Conservation (phyloP, 345 rosid species). For the Isatis tinctoria region DNA sequence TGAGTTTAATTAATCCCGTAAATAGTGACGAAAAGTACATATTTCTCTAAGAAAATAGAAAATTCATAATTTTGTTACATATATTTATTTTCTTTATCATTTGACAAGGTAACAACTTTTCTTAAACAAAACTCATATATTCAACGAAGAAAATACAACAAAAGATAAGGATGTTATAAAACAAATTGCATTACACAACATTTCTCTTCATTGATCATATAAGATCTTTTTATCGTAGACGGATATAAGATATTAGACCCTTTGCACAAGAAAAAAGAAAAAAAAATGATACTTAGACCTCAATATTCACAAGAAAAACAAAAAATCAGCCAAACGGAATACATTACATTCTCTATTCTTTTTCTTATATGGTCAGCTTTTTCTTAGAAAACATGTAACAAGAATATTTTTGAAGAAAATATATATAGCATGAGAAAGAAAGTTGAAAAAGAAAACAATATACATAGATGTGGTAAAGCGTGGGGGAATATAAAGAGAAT, state of each 20-base stretch:
- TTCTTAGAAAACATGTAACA: neutral
- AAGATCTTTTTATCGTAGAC: no score
- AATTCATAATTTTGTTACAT: neutral
- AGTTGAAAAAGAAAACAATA: neutral
- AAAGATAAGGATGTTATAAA: neutral
- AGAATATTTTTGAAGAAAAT: neutral
- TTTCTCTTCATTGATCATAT: neutral
- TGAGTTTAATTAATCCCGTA: neutral
- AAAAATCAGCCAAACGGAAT: neutral
- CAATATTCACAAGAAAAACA: neutral
- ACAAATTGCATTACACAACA: neutral
- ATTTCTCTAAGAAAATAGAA: neutral
- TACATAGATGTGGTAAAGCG: conserved; percentile 20
- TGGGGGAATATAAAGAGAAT: conserved; percentile 9
- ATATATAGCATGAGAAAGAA: neutral
- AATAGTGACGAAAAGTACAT: neutral
- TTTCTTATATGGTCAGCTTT: neutral
- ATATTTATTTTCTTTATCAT: neutral
- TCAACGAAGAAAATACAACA: neutral
- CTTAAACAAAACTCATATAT: neutral
- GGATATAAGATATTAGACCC: no score
- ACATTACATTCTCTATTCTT: neutral
- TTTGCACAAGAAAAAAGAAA: no score
- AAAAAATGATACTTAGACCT: no score
- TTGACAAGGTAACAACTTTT: neutral